Base-by-base conservation (phyloP, 805 yeast species). In the Candida ortonii region DNA sequence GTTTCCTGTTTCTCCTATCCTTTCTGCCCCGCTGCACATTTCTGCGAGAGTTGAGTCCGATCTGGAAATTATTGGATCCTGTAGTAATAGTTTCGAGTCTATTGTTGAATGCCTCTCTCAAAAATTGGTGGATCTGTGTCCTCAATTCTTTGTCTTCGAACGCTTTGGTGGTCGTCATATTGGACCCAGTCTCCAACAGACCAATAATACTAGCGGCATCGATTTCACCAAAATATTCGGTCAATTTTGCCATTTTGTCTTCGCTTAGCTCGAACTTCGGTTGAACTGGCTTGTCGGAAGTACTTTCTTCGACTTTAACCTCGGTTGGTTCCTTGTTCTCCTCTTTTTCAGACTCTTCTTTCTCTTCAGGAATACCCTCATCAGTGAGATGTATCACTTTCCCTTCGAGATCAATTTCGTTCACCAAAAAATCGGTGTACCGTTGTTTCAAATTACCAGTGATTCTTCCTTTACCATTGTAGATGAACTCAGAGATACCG, bases 341-440 rank as follows among this genome's bases (percentile, higher is more conserved):
- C 7, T 34, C 32, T 53, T 64, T 53, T 61, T 61, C 62, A 48
- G 65, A 75, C 44, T 59, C 54, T 49, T 68, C 69, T 49, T 68
- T 65, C 49, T 66, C 77, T 34, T 67, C 58, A 30, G 69, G 67
- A 27, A 82, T 64, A 4, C 97, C 96, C 34, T 77, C 74, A 51
- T 89, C 96, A 7, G 63, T 56, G 42, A 93, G 67, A 56, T 80
- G 89, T 9, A 89, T 73, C 2, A 88, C 95, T 2, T 73, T 61
- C 1, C 85, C 94, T 15, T 74, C 62, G 19, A 62, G 48, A 41
- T 70, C 82, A 37, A 93, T 82, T 59, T 93, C 99, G 59, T 88
- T 86, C 28, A 93, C 99, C 54, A 86, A 71, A 57, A 93, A 93
- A 57, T 93, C 99, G 9, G 95, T 81, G 61, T 88, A 89, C 42